Evolutionary conservation across 352 stramenopile genomes (phyloP).

Genomic region (Phytophthora pseudosyringae): DNA sequence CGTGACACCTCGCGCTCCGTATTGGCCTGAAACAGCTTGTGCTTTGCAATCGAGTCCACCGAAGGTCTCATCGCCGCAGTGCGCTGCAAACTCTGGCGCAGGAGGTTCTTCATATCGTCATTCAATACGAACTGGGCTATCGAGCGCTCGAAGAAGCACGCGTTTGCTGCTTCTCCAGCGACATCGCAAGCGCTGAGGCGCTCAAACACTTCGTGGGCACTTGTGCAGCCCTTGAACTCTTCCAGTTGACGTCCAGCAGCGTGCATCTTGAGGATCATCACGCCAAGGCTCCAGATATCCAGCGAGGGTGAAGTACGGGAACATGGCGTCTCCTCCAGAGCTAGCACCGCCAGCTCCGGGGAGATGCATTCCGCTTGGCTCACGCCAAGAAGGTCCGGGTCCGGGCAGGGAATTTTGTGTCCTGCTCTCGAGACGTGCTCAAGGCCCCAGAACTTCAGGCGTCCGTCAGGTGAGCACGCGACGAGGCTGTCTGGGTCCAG

Average conservation of each 20-base stretch:
- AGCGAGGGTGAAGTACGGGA: slow-evolving; percentile 42
- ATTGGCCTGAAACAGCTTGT: slow-evolving; percentile 41
- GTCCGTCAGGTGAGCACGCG: slow-evolving; percentile 40
- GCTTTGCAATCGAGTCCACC: slow-evolving; percentile 42
- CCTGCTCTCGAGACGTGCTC: slow-evolving; percentile 48
- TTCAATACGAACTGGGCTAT: slow-evolving; percentile 56
- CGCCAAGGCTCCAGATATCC: slow-evolving; percentile 69
- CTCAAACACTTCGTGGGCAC: slow-evolving; percentile 41
- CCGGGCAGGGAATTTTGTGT: slow-evolving; percentile 18
- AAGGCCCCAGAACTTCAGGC: slow-evolving; percentile 57
- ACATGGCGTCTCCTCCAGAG: slow-evolving; percentile 32
- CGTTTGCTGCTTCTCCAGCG: slow-evolving; percentile 12
- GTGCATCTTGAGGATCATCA: slow-evolving; percentile 68
- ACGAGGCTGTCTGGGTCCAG: slow-evolving; percentile 52
- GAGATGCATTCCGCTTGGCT: slow-evolving; percentile 45
- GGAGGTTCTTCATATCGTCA: slow-evolving; percentile 50
- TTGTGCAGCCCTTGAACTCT: slow-evolving; percentile 51
- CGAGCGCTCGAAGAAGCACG: slow-evolving; percentile 56
- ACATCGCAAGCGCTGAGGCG: slow-evolving; percentile 30
- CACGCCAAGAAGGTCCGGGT: slow-evolving; percentile 18
- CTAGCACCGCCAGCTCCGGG: slow-evolving; percentile 52
- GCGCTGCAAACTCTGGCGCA: slow-evolving; percentile 48
- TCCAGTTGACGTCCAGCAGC: slow-evolving; percentile 48
- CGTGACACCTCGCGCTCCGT: slow-evolving; percentile 27
- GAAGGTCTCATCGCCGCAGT: slow-evolving; percentile 47